Percentiles rank a stretch among this genome's conserved stretches.
These are phyloP conservation scores for Acanthamoeba sp. DNA, from an alignment of 208 protist genomes.

Conservation along the genomic window DNA sequence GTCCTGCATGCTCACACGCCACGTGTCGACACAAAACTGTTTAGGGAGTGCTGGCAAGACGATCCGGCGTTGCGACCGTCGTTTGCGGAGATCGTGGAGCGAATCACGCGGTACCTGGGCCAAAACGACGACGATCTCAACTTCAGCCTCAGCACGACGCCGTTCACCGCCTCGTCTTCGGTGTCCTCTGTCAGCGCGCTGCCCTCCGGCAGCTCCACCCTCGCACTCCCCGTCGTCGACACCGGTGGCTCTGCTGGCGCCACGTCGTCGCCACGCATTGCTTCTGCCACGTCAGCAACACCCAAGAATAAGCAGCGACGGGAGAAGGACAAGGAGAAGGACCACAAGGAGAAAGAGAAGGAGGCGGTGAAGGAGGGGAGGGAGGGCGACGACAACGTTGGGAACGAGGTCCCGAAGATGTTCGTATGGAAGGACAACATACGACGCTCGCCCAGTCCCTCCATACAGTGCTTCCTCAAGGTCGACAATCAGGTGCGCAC, in stretches of 20 bases:
- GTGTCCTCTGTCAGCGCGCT: not conserved
- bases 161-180: not conserved
- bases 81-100: slow-evolving; percentile 55
- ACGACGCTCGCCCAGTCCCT: not conserved
- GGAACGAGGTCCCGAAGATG: not conserved
- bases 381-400: not conserved
- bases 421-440: slow-evolving; percentile 18
- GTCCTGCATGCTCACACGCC: no score
- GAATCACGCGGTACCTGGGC: slow-evolving; percentile 9
- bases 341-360: not conserved
- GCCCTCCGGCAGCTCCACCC: not conserved
- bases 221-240: not conserved
- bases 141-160: not conserved
- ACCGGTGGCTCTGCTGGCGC: not conserved
- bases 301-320: not conserved
- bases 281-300: not conserved
- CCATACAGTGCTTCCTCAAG: slow-evolving; percentile 36
- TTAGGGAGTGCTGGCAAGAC: slow-evolving; percentile 36
- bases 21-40: not conserved
- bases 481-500: not conserved
- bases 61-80: slow-evolving; percentile 48
- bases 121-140: slow-evolving; percentile 21
- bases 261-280: no score
- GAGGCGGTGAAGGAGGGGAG: not conserved
- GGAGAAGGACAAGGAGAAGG: not conserved